Conservation (phyloP, 2,329 filamentous ascomycete species). For the Fonsecaea monophora region DNA sequence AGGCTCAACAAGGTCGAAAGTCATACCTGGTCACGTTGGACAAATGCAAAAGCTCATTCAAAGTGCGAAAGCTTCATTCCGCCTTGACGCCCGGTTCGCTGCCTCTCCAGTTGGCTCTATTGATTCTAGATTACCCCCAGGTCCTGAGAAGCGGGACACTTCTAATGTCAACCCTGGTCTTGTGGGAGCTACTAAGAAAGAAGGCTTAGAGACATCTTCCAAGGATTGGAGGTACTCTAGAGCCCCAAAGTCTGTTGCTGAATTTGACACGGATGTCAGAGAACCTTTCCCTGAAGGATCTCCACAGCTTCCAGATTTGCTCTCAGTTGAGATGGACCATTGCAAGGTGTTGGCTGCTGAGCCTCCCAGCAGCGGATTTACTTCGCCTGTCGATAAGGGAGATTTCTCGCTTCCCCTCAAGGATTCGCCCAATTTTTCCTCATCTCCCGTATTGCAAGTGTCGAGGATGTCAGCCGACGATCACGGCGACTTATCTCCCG, state of each 20-base stretch:
- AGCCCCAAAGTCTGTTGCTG: conserved; percentile 34
- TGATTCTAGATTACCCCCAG: conserved; percentile 36
- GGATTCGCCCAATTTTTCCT: conserved; percentile 3
- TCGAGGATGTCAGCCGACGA: not conserved
- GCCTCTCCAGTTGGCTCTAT: conserved; percentile 39
- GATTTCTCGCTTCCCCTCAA: not conserved
- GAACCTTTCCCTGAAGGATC: conserved; percentile 39
- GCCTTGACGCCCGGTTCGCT: conserved; percentile 38
- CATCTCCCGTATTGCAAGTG: not conserved
- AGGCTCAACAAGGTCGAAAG: conserved; percentile 25
- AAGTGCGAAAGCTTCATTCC: conserved; percentile 37
- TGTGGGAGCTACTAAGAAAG: not conserved
- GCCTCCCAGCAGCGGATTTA: conserved; percentile 40
- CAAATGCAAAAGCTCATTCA: conserved; percentile 40
- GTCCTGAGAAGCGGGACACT: conserved; percentile 10
- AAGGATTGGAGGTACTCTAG: conserved; percentile 40
- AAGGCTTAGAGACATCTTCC: conserved; percentile 13
- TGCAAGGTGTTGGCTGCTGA: conserved; percentile 24
- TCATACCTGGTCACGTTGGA: conserved; percentile 37
- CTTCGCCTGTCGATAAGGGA: conserved; percentile 29
- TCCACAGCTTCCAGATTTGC: conserved; percentile 35
- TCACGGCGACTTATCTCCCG: not conserved
- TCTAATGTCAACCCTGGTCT: not conserved
- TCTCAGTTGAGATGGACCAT: conserved; percentile 15
- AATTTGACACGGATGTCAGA: conserved; percentile 38